phyloP scores from a whole-genome alignment of 306 rosid genomes.

The Prunus armeniaca region DNA sequence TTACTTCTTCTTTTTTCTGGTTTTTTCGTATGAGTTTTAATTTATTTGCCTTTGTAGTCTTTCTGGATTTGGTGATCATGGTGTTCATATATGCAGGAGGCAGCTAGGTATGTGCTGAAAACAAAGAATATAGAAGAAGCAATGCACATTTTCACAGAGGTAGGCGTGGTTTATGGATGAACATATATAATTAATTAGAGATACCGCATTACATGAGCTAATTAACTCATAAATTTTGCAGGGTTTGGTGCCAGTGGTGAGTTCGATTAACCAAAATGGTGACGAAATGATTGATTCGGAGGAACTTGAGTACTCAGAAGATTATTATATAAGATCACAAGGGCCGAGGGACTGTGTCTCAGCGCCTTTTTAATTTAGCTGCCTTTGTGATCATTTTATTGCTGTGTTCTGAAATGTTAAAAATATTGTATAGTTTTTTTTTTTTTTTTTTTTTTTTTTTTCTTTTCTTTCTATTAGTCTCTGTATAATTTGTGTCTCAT shows the following conservation, averaged over 20 bases:
- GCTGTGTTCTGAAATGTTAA: slow-evolving; percentile 28
- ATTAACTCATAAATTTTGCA: slow-evolving; percentile 6
- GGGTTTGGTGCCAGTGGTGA: slow-evolving; percentile 64
- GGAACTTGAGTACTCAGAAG: too few relatives aligned
- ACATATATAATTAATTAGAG: neutral
- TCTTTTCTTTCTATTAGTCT: neutral
- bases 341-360: slow-evolving; percentile 39
- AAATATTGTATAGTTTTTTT: neutral
- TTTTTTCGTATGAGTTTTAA: neutral
- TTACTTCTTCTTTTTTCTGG: too few relatives aligned
- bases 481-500: neutral
- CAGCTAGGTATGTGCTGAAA: slow-evolving; percentile 48
- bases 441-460: too few relatives aligned
- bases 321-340: neutral
- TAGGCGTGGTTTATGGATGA: neutral
- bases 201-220: neutral
- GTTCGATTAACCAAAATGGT: slow-evolving; percentile 18
- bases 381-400: neutral
- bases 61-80: too few relatives aligned
- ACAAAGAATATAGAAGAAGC: slow-evolving; percentile 60
- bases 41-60: neutral
- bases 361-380: slow-evolving; percentile 49
- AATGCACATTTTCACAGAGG: slow-evolving; percentile 59
- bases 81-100: slow-evolving; percentile 33
- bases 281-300: slow-evolving; percentile 7